These are phyloP conservation scores for Gossypium sturtianum DNA, from an alignment of 345 rosid genomes.

Conservation along the genomic window DNA sequence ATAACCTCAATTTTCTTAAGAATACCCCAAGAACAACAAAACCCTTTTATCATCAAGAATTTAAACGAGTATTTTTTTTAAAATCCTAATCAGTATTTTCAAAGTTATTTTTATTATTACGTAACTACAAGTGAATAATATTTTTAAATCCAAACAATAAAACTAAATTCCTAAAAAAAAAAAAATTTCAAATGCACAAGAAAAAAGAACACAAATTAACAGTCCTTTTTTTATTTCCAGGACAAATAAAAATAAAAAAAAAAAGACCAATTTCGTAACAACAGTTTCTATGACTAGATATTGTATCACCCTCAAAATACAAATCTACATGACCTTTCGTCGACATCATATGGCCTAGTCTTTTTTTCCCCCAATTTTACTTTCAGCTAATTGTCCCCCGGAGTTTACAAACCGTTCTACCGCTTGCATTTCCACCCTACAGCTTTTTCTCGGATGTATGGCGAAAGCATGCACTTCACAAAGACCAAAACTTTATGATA, in stretches of 20 bases:
- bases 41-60: no score
- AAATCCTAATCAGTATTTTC: no score
- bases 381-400: slow-evolving; percentile 12
- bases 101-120: no score
- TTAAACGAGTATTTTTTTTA: no score
- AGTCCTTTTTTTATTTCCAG: slow-evolving; percentile 24
- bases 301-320: slow-evolving; percentile 16
- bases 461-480: slow-evolving; percentile 23
- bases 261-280: slow-evolving; percentile 10
- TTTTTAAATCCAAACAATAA: no score
- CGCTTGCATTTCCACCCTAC: slow-evolving; percentile 18
- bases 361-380: background rate
- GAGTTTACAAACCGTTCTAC: slow-evolving; percentile 17
- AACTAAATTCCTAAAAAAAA: no score
- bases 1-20: no score
- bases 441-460: slow-evolving; percentile 6
- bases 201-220: background rate
- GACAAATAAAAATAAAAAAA: background rate
- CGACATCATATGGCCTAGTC: slow-evolving; percentile 2
- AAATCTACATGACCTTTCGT: slow-evolving; percentile 38
- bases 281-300: slow-evolving; percentile 24
- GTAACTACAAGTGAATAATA: no score
- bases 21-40: no score
- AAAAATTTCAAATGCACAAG: no score
- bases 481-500: slow-evolving; percentile 26